Evolutionary conservation across 345 rosid species (phyloP).

Genomic region (Dimocarpus longan): DNA sequence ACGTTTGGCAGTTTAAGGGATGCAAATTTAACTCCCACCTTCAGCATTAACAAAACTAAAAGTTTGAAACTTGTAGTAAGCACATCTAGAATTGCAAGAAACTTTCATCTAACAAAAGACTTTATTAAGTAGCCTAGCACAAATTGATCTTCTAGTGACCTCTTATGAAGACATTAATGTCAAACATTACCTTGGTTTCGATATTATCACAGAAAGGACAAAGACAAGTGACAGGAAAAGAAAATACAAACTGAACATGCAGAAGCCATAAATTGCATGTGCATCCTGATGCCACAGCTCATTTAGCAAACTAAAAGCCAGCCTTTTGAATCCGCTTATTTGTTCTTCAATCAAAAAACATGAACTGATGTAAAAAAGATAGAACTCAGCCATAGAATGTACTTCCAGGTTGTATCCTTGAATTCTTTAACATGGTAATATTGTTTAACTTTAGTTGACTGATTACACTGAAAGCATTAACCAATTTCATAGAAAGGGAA

Average conservation of each 20-base stretch:
- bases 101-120: background rate
- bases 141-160: background rate
- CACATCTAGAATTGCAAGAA: background rate
- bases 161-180: background rate
- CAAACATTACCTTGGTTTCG: background rate
- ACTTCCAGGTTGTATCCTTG: background rate
- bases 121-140: background rate
- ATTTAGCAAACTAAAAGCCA: background rate
- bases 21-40: background rate
- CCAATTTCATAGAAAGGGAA: background rate
- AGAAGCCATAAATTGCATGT: background rate
- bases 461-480: background rate
- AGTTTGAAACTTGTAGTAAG: background rate
- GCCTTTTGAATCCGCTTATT: background rate
- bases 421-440: background rate
- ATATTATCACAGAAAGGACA: background rate
- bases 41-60: background rate
- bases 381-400: background rate
- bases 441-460: too few species aligned
- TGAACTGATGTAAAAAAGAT: background rate
- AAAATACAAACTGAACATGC: background rate
- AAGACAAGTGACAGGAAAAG: background rate
- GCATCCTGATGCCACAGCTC: background rate
- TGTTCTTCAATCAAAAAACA: background rate
- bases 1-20: background rate